Evolutionary conservation across 2,329 filamentous ascomycete genomes (phyloP).

Genomic region (Conoideocrella luteorostrata): DNA sequence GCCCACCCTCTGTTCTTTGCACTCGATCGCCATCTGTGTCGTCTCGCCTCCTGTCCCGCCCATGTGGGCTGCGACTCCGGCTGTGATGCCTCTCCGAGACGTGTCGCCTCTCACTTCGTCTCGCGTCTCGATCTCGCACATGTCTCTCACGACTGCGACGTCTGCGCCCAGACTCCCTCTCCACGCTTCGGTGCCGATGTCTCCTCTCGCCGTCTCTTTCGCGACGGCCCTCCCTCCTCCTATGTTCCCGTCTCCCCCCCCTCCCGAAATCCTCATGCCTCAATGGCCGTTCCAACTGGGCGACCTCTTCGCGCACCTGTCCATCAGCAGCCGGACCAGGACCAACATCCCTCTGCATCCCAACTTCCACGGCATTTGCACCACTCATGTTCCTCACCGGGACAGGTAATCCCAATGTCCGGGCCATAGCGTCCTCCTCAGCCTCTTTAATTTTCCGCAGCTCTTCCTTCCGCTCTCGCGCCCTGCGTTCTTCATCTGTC

Average conservation of each 20-base stretch:
- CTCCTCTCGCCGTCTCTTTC: slow-evolving; percentile 23
- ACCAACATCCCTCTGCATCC: slow-evolving; percentile 29
- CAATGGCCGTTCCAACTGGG: slow-evolving; percentile 22
- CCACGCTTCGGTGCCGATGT: slow-evolving; percentile 20
- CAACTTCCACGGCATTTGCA: slow-evolving; percentile 64
- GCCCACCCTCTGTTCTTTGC: slow-evolving; percentile 14
- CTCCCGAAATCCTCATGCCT: slow-evolving; percentile 25
- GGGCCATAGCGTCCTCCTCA: slow-evolving; percentile 84
- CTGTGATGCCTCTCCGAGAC: slow-evolving; percentile 5
- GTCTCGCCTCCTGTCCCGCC: slow-evolving; percentile 17
- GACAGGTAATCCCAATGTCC: slow-evolving; percentile 72
- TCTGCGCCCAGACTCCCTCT: slow-evolving; percentile 9
- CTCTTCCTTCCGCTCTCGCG: slow-evolving; percentile 66
- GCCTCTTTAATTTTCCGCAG: slow-evolving; percentile 78
- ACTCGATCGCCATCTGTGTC: slow-evolving; percentile 1
- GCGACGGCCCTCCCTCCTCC: slow-evolving; percentile 25
- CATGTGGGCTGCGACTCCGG: slow-evolving; percentile 6
- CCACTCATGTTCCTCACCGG: slow-evolving; percentile 52
- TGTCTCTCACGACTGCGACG: slow-evolving; percentile 14
- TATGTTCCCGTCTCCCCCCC: slow-evolving; percentile 26
- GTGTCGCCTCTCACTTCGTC: slow-evolving; percentile 6
- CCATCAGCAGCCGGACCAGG: slow-evolving; percentile 18
- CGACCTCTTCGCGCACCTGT: slow-evolving; percentile 18
- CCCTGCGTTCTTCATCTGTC: slow-evolving; percentile 51
- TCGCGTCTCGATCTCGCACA: slow-evolving; percentile 3